Percentiles rank a stretch among this genome's conserved stretches.
phyloP scores from a whole-genome alignment of 108 stramenopile species.

The Aurantiochytrium sp. region DNA sequence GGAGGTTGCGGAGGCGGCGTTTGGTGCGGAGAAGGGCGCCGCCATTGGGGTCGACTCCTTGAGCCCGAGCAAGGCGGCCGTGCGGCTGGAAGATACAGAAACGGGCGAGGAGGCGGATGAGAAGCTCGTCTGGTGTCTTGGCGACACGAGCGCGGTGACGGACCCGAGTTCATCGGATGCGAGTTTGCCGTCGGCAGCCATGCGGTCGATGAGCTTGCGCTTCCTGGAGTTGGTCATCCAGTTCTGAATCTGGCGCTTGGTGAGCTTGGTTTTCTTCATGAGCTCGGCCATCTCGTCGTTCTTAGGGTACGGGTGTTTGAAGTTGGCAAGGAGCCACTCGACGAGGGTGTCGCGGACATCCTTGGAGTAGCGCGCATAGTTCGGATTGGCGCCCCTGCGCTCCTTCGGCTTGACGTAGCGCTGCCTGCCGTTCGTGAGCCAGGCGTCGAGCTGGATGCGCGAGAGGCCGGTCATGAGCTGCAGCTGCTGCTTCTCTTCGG shows the following conservation, averaged over 20 bases:
- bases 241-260: conserved; percentile 1
- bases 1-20: too few species aligned
- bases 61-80: too few species aligned
- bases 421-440: conserved; percentile 10
- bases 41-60: too few species aligned
- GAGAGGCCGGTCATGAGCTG: neutral
- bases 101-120: too few species aligned
- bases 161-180: neutral
- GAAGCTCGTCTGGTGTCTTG: too few species aligned
- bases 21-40: too few species aligned
- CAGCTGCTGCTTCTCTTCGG: neutral
- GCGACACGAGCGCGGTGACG: too few species aligned
- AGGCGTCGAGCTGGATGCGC: conserved; percentile 2
- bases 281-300: conserved; percentile 6
- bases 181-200: neutral
- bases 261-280: neutral
- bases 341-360: neutral
- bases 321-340: neutral
- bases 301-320: conserved; percentile 11
- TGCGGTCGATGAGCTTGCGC: neutral
- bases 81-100: too few species aligned
- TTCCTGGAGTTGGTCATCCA: conserved; percentile 11
- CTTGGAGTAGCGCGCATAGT: conserved; percentile 11
- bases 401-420: neutral
- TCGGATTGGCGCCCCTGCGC: conserved; percentile 3